phyloP scores from a whole-genome alignment of 805 yeast species.

The Vanderwaltozyma verrucispora region DNA sequence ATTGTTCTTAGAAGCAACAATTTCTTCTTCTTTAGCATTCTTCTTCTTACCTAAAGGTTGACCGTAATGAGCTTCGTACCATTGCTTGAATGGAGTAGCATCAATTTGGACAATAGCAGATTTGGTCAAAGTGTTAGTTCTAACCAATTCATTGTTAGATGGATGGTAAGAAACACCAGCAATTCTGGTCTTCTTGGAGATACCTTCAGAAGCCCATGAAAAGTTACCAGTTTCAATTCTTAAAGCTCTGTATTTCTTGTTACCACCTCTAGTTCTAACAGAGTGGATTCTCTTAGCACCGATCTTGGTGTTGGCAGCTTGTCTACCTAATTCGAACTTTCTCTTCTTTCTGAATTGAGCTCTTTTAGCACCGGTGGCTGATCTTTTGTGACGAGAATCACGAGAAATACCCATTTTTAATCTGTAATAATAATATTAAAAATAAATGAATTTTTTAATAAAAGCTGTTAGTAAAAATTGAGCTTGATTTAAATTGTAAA shows the following conservation, averaged over 20 bases:
- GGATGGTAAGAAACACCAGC: slow-evolving; percentile 98
- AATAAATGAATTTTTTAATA: not conserved
- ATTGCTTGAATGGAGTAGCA: slow-evolving; percentile 99
- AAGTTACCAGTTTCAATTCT: slow-evolving; percentile 99
- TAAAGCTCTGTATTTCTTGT: slow-evolving; percentile 99
- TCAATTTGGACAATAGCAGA: slow-evolving; percentile 98
- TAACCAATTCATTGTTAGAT: slow-evolving; percentile 98
- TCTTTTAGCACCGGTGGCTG: slow-evolving; percentile 99
- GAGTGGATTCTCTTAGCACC: slow-evolving; percentile 98
- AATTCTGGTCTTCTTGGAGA: slow-evolving; percentile 98
- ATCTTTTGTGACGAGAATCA: slow-evolving; percentile 99
- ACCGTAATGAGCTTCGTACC: slow-evolving; percentile 99
- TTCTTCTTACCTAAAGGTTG: slow-evolving; percentile 81
- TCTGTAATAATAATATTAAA: slow-evolving; percentile 2
- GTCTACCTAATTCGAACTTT: slow-evolving; percentile 99
- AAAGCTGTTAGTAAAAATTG: slow-evolving; percentile 3
- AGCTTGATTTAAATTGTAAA: too few relatives aligned
- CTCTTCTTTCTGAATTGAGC: slow-evolving; percentile 99
- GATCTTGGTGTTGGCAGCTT: slow-evolving; percentile 98
- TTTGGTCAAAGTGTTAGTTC: slow-evolving; percentile 99
- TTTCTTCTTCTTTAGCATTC: slow-evolving; percentile 46
- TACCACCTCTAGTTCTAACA: slow-evolving; percentile 99
- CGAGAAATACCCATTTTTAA: slow-evolving; percentile 98
- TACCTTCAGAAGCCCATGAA: slow-evolving; percentile 99
- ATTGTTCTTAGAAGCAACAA: slow-evolving; percentile 56